Evolutionary conservation across 805 yeast genomes (phyloP).

Genomic region (Myxozyma kluyveri): DNA sequence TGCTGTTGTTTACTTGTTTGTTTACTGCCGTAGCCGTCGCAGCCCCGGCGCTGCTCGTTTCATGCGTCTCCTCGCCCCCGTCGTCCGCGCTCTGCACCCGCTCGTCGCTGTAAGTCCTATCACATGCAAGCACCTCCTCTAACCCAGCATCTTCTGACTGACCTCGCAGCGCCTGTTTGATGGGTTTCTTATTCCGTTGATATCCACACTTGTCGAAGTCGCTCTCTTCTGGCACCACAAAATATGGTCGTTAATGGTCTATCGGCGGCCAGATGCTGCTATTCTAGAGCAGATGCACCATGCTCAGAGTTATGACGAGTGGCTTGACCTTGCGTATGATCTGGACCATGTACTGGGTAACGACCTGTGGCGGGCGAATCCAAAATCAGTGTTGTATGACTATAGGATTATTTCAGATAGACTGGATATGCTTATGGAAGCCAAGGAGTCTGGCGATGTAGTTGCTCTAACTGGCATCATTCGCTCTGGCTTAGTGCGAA

Average conservation of each 20-base stretch:
- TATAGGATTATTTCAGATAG: slow-evolving; percentile 77
- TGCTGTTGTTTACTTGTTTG: not conserved
- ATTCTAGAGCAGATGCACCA: slow-evolving; percentile 47
- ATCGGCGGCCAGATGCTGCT: slow-evolving; percentile 46
- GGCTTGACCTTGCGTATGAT: slow-evolving; percentile 52
- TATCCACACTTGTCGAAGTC: slow-evolving; percentile 6
- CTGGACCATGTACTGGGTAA: slow-evolving; percentile 45
- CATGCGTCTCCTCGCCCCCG: no score
- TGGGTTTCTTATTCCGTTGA: slow-evolving; percentile 4
- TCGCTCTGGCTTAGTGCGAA: slow-evolving; percentile 79
- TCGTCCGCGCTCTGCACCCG: no score
- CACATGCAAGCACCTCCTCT: no score
- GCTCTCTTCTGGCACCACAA: slow-evolving; percentile 16
- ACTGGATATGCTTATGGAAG: slow-evolving; percentile 57
- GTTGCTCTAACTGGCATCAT: slow-evolving; percentile 60
- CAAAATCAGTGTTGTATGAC: slow-evolving; percentile 77
- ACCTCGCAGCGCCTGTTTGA: no score
- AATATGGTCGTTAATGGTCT: slow-evolving; percentile 33
- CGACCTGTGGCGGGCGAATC: slow-evolving; percentile 53
- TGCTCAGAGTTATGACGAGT: slow-evolving; percentile 63
- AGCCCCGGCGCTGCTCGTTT: no score
- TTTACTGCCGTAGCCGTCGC: no score
- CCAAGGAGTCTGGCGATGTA: slow-evolving; percentile 59
- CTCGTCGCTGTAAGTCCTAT: no score
- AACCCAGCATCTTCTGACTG: no score